Base-by-base conservation (phyloP, 1,139 yeast genomes). In the Pichia sp. region DNA sequence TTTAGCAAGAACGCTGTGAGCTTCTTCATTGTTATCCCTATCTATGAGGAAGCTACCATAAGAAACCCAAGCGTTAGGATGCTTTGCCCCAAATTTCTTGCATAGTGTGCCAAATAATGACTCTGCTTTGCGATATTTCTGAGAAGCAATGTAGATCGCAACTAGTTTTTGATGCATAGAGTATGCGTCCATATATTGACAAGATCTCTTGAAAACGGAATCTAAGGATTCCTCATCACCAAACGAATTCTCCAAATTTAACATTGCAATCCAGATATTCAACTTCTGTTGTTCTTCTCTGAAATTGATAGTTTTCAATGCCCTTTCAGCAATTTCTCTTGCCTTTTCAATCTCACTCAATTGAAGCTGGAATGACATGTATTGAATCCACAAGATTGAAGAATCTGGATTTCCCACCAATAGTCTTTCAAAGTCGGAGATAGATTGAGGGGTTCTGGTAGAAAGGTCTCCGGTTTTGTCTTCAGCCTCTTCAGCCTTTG, bases 311-410 rank as follows among this genome's bases (percentile, higher is more conserved):
- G 95, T 86, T 74, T 88, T 89, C 66, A 93, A 78, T 4, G 98
- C 99, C 61, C 99, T 82, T 65, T 87, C 88, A 49, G 89, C 98
- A 62, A 93, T 82, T 70, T 89, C 96, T 64, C 99, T 83, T 11
- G 98, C 97, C 72, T 87, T 90, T 54, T 92, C 97, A 57, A 90
- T 76, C 70, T 93, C 99, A 75, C 96, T 87, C 61, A 93, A 77
- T 71, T 92, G 97, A 62, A 93, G 78, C 72, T 90, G 96, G 87
- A 92, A 93, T 3, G 98, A 93, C 97, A 95, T 93, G 72, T 88
- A 93, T 72, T 92, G 90, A 90, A 93, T 92, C 99, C 99, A 93
- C 61, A 90, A 74, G 51, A 92, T 81, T 1, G 99, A 92, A 2
- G 97, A 89, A 74, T 90, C 87, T 54, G 99, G 98, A 67, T 87